Evolutionary conservation across 495 filamentous ascomycete genomes (phyloP), one percentile per base, ranked within the genome.

Genomic region (Podospora bellae-mahoneyi): DNA sequence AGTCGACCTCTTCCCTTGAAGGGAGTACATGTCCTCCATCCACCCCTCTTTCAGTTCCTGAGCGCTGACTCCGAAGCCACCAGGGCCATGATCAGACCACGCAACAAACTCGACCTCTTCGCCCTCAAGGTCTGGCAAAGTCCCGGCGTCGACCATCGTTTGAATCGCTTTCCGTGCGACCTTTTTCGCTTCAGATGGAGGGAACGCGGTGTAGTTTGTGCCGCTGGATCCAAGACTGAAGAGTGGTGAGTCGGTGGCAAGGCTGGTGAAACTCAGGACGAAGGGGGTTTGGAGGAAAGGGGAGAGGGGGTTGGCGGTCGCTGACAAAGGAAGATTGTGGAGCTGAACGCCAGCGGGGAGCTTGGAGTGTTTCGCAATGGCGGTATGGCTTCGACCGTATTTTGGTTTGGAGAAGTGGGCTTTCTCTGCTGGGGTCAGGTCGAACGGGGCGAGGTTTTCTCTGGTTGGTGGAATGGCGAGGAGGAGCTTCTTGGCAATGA

Each of bases 1-100:
- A 5, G 81, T 83, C 32, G 72, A 77, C 30, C 76, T 76, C 63
- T 77, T 71, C 16, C 79, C 80, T 64, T 83, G 80, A n/a, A 82
- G 65, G 10, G 71, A 72, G 64, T 80, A 78, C 58, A 82, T 62
- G 27, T 77, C 65, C 69, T 75, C 72, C 62, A 77, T 78, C 68
- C 80, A 81, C 0, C 81, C 80, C 13, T 32, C 64, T 34, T 72
- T 69, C 63, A 81, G 60, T 16, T 79, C 73, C 4, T 76, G 74
- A 1, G 73, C 65, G 15, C 75, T 69, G 0, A 78, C 77, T 3
- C 75, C 74, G 20, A 74, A 75, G 27, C 73, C 72, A 67, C 79
- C 76, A 9, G 79, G 73, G 4, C 75, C 76, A 60, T 80, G 78
- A 6, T 73, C 72, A 16, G 74, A 70, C 48, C 79, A 81, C n/a